Conservation (phyloP, 176 grass and related monocot genomes). For the Musa itinerans region DNA sequence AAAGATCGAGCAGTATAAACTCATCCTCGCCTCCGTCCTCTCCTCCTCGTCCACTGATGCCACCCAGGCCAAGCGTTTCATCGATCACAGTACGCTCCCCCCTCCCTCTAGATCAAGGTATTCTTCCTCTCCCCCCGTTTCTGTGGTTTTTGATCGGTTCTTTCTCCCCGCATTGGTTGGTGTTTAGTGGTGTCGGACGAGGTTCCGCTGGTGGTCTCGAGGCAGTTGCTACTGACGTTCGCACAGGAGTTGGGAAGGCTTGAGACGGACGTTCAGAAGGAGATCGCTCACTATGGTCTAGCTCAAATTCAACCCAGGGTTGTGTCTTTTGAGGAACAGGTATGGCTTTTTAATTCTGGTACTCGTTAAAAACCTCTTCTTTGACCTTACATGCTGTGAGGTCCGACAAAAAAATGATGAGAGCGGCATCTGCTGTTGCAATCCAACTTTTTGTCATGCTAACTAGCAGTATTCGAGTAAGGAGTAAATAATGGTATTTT, state of each 20-base stretch:
- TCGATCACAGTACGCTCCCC: slow-evolving; percentile 68
- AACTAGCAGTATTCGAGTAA: no score
- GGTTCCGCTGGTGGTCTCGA: slow-evolving; percentile 89
- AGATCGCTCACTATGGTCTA: slow-evolving; percentile 81
- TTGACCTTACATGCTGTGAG: background rate
- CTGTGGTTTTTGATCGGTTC: background rate
- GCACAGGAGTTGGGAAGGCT: slow-evolving; percentile 84
- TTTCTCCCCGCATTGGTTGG: background rate
- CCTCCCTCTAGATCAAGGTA: background rate
- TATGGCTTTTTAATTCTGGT: slow-evolving; percentile 9
- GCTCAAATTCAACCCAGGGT: slow-evolving; percentile 94
- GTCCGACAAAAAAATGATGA: no score
- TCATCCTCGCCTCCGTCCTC: slow-evolving; percentile 89
- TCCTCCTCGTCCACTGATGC: slow-evolving; percentile 63
- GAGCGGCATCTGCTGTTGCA: no score
- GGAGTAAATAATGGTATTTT: no score
- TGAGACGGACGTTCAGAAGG: slow-evolving; percentile 78
- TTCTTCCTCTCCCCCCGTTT: background rate
- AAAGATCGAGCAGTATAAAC: slow-evolving; percentile 96
- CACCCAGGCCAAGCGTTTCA: slow-evolving; percentile 86
- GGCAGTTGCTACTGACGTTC: slow-evolving; percentile 91
- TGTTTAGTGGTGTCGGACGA: slow-evolving; percentile 84
- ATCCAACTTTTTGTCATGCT: no score
- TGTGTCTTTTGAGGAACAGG: slow-evolving; percentile 98
- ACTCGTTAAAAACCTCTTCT: background rate